These are phyloP conservation scores for Ceratobasidium sp. DNA, from an alignment of 1,284 basidiomycete species.

Conservation along the genomic window DNA sequence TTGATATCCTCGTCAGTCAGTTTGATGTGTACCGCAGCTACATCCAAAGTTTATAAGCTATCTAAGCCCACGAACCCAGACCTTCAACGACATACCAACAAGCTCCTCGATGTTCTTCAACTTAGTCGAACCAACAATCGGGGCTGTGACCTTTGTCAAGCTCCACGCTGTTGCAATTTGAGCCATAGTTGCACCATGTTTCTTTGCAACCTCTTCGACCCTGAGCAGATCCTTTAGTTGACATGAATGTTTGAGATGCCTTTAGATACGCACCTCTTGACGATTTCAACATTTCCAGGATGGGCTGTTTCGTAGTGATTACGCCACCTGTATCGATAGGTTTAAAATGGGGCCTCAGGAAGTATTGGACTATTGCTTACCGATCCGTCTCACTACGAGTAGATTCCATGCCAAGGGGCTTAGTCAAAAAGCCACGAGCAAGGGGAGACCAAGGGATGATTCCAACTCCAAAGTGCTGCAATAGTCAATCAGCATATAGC, in stretches of 20 bases:
- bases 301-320: too few relatives aligned
- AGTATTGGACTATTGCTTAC: too few relatives aligned
- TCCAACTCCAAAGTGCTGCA: slow-evolving; percentile 46
- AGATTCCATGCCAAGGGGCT: slow-evolving; percentile 34
- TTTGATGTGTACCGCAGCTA: slow-evolving; percentile 52
- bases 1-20: slow-evolving; percentile 59
- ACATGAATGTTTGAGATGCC: background rate
- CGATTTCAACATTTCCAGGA: too few relatives aligned
- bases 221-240: too few relatives aligned
- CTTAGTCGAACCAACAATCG: slow-evolving; percentile 45
- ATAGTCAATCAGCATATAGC: background rate
- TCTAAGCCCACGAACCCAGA: too few relatives aligned
- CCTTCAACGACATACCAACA: slow-evolving; percentile 40
- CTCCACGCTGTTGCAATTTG: slow-evolving; percentile 30
- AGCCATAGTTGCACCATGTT: slow-evolving; percentile 51
- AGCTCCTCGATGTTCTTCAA: slow-evolving; percentile 46
- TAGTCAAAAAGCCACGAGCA: slow-evolving; percentile 44
- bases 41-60: background rate
- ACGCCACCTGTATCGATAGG: too few relatives aligned
- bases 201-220: slow-evolving; percentile 50
- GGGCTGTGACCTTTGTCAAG: slow-evolving; percentile 42
- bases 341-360: too few relatives aligned
- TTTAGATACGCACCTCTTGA: slow-evolving; percentile 27
- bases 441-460: slow-evolving; percentile 48
- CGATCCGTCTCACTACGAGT: slow-evolving; percentile 22